Percentiles rank a stretch among this genome's conserved stretches.
These are phyloP conservation scores for Talaromyces sp. DNA, from an alignment of 2,329 filamentous ascomycete species.

Conservation along the genomic window DNA sequence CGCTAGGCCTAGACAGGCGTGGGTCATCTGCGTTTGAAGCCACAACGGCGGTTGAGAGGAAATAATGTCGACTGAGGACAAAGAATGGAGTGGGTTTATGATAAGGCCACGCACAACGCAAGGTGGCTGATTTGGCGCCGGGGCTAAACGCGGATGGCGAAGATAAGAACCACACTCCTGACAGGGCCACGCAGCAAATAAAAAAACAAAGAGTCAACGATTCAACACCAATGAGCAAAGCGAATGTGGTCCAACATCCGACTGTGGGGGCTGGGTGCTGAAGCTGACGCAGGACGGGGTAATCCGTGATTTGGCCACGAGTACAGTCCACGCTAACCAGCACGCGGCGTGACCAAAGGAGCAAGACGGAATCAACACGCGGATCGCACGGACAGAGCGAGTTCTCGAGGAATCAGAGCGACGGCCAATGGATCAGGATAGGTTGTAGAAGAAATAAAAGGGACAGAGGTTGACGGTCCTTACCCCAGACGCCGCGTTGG, in stretches of 20 bases:
- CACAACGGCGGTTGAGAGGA: conserved; percentile 8
- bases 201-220: neutral
- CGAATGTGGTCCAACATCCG: neutral
- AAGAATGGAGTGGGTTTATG: neutral
- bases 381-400: neutral
- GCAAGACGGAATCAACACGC: neutral
- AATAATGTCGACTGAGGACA: neutral
- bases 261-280: neutral
- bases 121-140: neutral
- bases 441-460: neutral
- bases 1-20: conserved; percentile 4
- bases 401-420: neutral
- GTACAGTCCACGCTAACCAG: neutral
- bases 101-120: neutral
- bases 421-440: neutral
- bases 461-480: neutral
- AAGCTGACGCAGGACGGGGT: neutral
- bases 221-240: neutral
- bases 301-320: conserved; percentile 3
- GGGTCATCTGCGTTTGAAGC: conserved; percentile 7
- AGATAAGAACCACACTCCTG: neutral
- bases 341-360: neutral
- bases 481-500: neutral
- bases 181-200: neutral
- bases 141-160: neutral